Conservation (phyloP, 176 grass and related monocot species). For the barley (Hordeum vulgare) region DNA sequence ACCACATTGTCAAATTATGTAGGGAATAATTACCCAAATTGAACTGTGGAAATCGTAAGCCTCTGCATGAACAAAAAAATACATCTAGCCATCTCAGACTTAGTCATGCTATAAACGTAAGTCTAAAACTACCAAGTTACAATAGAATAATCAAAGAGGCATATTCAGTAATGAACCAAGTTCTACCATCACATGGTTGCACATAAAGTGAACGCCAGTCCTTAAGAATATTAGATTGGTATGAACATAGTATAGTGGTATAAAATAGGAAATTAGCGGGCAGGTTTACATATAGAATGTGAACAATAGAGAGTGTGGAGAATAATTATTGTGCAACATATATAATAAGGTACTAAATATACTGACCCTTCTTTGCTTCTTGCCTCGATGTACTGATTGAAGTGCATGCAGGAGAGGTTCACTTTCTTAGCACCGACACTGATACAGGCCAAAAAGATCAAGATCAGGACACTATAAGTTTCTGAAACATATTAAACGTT, state of each 20-base stretch:
- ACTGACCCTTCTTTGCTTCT: constrained; percentile 61
- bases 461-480: no score
- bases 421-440: constrained; percentile 66
- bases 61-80: neutral
- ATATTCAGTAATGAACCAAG: neutral
- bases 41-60: neutral
- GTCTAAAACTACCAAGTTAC: neutral
- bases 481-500: no score
- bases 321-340: neutral
- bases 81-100: neutral
- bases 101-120: neutral
- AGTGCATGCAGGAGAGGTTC: constrained; percentile 25
- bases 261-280: neutral
- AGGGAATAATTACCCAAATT: neutral
- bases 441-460: no score
- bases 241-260: neutral
- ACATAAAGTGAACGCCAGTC: neutral
- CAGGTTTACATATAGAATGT: neutral
- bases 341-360: neutral
- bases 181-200: neutral
- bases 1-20: neutral
- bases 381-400: constrained; percentile 43
- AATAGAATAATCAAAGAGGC: constrained; percentile 5
- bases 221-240: neutral
- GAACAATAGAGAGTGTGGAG: neutral